These are phyloP conservation scores for Halophytophthora polymorphica DNA, from an alignment of 352 stramenopile genomes.

Conservation along the genomic window DNA sequence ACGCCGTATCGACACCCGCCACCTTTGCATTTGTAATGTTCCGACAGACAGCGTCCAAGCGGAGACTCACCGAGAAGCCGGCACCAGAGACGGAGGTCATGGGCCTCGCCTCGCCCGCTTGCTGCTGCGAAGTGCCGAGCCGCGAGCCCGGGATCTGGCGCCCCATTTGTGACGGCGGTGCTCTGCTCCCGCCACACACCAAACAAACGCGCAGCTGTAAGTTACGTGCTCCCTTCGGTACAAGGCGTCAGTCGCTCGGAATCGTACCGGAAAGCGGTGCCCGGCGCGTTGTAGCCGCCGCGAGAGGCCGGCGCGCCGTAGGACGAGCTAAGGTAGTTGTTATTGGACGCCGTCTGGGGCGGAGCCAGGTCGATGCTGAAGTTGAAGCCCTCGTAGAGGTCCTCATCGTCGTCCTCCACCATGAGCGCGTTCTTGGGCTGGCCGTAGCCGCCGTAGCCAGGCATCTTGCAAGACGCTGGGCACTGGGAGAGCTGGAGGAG, in stretches of 20 bases:
- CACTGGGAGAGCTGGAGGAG: background rate
- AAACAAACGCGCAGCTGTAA: background rate
- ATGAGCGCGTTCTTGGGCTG: constrained; percentile 59
- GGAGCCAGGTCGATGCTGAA: constrained; percentile 82
- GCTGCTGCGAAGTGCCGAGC: constrained; percentile 61
- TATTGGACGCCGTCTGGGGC: constrained; percentile 62
- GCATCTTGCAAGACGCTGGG: constrained; percentile 15
- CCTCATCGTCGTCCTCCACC: constrained; percentile 78
- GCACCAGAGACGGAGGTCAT: constrained; percentile 93
- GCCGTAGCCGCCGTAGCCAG: constrained; percentile 51
- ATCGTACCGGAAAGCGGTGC: constrained; percentile 65
- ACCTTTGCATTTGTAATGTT: background rate
- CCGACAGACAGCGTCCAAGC: background rate
- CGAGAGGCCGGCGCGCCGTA: constrained; percentile 56
- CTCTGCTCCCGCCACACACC: constrained; percentile 19
- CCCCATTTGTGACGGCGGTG: constrained; percentile 78
- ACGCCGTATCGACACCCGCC: background rate
- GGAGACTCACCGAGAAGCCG: constrained; percentile 76
- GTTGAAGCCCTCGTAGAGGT: constrained; percentile 91
- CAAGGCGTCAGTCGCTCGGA: background rate
- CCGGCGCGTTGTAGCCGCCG: constrained; percentile 60
- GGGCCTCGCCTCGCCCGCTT: constrained; percentile 67
- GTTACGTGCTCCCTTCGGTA: background rate
- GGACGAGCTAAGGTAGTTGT: constrained; percentile 50
- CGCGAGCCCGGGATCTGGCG: constrained; percentile 52